Conservation (phyloP, 306 rosid genomes). For the Dryas alaskensis region DNA sequence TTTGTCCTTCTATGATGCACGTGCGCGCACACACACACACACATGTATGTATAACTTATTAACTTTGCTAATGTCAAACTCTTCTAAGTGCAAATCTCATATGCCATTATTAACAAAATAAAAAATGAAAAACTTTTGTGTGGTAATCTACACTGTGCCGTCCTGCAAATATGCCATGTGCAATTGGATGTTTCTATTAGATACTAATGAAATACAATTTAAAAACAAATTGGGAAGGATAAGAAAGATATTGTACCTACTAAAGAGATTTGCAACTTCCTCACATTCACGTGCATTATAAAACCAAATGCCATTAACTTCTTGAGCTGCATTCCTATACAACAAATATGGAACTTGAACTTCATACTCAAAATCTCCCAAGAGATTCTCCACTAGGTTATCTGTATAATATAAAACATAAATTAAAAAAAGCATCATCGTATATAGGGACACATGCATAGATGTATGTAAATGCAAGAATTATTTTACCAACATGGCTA, state of each 20-base stretch:
- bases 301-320: conserved; percentile 98
- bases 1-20: neutral
- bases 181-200: neutral
- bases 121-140: neutral
- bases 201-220: neutral
- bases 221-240: neutral
- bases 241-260: conserved; percentile 44
- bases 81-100: conserved; percentile 1
- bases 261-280: conserved; percentile 90
- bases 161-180: neutral
- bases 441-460: neutral
- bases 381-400: conserved; percentile 88
- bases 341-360: conserved; percentile 82
- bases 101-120: neutral
- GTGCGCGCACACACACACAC: no score
- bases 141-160: neutral
- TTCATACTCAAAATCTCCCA: conserved; percentile 93
- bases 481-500: neutral
- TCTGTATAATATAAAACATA: conserved; percentile 44
- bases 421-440: neutral
- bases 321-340: conserved; percentile 88
- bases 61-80: neutral
- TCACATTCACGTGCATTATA: conserved; percentile 88
- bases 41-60: neutral
- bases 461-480: neutral